Evolutionary conservation across 306 rosid genomes (phyloP), one percentile per base, ranked within the genome.

Genomic region (Hylodesmum podocarpum): DNA sequence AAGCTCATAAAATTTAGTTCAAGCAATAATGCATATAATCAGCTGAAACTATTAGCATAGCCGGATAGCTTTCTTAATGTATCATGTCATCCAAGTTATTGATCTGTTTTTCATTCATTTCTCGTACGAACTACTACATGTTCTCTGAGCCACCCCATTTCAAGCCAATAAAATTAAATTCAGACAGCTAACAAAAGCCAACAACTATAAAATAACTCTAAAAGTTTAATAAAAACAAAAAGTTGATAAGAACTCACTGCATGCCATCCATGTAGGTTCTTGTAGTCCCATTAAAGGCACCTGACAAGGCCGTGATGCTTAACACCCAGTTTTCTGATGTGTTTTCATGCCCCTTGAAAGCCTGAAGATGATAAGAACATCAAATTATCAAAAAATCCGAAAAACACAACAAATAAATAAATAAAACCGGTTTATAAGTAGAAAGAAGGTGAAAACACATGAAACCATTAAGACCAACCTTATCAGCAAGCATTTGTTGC

Each of bases 401-500:
- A 75, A 36, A 74, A 19, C 24, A 80, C 18, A 70, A 41, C 61
- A 28, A 21, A 61, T 25, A 34, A 29, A 39, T 15, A 49, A 47
- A 49, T 3, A 15, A 33, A 44, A 57, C 31, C 27, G 16, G 16
- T 70, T 43, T 11, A 49, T 8, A 28, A 65, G 46, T 29, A 57
- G 5, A 57, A 24, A 13, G 16, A 54, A 57, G 11, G 24, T 27
- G 47, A 67, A 44, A 51, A 24, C 8, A 70, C 47, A 64, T 34
- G 37, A 47, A 36, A 29, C 50, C 6, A 47, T 22, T 57, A 74
- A 29, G 14, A 63, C 91, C 22, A 58, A 95, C 98, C 97, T 92
- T 92, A 72, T 96, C 98, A 46, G 93, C 91, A 69, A 96, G 99
- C 99, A 96, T 92, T 92, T 96, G 96, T 77, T 96, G 99, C 78